A percentile compares a stretch with the other conserved stretches of the same genome.
Evolutionary conservation across 768 basidiomycete species (phyloP).

Genomic region (Lenzites betulinus): DNA sequence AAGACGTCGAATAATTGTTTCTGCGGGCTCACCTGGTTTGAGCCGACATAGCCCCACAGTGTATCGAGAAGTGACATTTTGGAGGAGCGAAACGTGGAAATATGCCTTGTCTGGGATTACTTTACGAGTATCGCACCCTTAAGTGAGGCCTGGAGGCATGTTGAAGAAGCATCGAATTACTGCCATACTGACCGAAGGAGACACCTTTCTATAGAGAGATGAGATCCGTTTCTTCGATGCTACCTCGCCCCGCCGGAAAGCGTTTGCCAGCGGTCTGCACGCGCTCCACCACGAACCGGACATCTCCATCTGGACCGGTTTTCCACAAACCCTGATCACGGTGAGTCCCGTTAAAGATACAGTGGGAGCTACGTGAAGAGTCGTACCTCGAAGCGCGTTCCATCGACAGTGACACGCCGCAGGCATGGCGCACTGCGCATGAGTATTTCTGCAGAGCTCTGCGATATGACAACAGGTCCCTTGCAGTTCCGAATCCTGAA

Average conservation of each 20-base stretch:
- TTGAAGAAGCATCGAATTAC: not conserved
- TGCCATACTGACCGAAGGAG: not conserved
- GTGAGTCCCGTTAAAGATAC: not conserved
- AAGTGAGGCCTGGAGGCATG: too few species aligned
- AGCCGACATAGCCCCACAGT: too few species aligned
- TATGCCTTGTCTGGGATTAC: too few species aligned
- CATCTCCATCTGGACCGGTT: not conserved
- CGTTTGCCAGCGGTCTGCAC: not conserved
- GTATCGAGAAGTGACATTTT: too few species aligned
- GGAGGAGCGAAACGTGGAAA: too few species aligned
- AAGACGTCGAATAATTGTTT: too few species aligned
- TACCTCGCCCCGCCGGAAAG: slow-evolving; percentile 8
- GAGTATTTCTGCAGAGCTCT: not conserved
- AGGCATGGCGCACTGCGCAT: not conserved
- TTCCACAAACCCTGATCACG: slow-evolving; percentile 11
- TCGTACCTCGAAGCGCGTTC: slow-evolving; percentile 19
- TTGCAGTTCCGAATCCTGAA: slow-evolving; percentile 9
- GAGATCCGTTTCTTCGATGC: not conserved
- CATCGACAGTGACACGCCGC: slow-evolving; percentile 14
- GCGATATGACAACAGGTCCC: not conserved
- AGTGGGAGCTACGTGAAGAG: not conserved
- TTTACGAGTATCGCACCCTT: too few species aligned
- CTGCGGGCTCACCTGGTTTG: too few species aligned
- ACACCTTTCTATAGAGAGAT: not conserved
- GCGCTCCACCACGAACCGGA: slow-evolving; percentile 2